Percentiles rank a stretch among this genome's conserved stretches.
Evolutionary conservation across 2,329 filamentous ascomycete genomes (phyloP).

Genomic region (Hypoxylon sp.): DNA sequence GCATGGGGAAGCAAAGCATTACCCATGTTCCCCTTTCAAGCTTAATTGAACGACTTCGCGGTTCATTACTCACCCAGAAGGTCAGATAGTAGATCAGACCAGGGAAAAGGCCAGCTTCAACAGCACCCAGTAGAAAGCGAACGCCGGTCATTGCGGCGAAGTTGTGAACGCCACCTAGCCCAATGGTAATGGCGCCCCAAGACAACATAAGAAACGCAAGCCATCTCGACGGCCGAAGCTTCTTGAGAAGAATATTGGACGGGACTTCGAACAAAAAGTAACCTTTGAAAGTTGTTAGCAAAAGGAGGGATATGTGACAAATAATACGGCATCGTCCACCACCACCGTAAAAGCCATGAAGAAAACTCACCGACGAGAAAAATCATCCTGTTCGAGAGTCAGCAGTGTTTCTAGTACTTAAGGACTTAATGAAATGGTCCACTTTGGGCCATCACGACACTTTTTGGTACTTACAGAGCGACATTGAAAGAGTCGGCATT

Average conservation of each 20-base stretch:
- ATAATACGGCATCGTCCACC: neutral
- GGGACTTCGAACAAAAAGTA: conserved; percentile 70
- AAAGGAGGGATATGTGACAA: neutral
- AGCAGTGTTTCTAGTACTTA: too few species aligned
- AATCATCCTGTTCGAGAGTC: neutral
- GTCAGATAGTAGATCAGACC: conserved; percentile 76
- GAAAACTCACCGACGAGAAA: neutral
- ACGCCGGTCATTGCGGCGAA: conserved; percentile 74
- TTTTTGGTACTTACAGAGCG: too few species aligned
- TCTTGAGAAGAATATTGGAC: conserved; percentile 74
- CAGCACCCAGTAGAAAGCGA: conserved; percentile 74
- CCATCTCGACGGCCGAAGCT: conserved; percentile 71
- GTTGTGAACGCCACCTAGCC: conserved; percentile 71
- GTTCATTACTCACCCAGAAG: conserved; percentile 62
- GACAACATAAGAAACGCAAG: conserved; percentile 73
- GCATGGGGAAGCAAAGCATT: neutral
- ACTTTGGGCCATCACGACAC: too few species aligned
- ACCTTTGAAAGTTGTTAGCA: conserved; percentile 19
- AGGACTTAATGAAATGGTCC: too few species aligned
- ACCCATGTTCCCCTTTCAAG: neutral
- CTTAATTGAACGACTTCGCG: neutral
- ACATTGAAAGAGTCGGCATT: conserved; percentile 53
- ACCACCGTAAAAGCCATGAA: neutral
- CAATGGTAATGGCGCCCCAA: conserved; percentile 76
- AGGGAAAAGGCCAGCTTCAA: conserved; percentile 78